These are phyloP conservation scores for Aspergillus proliferans DNA, from an alignment of 2,329 filamentous ascomycete species.

Conservation along the genomic window DNA sequence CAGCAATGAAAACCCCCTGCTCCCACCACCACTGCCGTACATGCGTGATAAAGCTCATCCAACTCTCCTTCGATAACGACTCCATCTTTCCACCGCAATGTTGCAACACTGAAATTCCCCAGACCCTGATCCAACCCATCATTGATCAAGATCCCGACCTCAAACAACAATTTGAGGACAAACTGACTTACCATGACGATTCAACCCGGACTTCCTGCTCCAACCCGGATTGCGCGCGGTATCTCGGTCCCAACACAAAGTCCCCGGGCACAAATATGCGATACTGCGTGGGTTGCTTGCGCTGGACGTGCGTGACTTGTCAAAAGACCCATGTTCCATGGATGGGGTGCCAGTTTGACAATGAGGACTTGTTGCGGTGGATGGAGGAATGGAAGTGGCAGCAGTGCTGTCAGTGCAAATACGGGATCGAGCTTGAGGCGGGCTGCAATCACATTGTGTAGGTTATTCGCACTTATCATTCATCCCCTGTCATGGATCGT, in stretches of 20 bases:
- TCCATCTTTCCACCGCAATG: conserved; percentile 23
- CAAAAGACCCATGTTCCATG: conserved; percentile 15
- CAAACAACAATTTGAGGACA: conserved; percentile 10
- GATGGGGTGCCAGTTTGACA: conserved; percentile 19
- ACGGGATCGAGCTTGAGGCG: conserved; percentile 35
- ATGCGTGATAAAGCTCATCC: conserved; percentile 15
- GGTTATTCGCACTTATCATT: conserved; percentile 2
- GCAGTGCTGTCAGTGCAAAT: conserved; percentile 66
- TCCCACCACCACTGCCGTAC: conserved; percentile 16
- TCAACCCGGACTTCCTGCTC: conserved; percentile 21
- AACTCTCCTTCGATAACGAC: conserved; percentile 13
- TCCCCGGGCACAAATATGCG: neutral
- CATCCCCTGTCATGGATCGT: neutral
- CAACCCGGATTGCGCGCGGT: conserved; percentile 14
- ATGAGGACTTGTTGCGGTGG: conserved; percentile 46
- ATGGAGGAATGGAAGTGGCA: conserved; percentile 67
- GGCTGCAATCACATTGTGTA: conserved; percentile 34
- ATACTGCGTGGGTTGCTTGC: too few species aligned
- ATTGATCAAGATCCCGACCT: conserved; percentile 4
- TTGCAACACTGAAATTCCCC: conserved; percentile 16
- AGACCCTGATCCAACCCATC: conserved; percentile 4
- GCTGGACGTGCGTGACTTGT: conserved; percentile 18
- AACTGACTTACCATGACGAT: conserved; percentile 18
- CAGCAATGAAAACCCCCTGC: conserved; percentile 7
- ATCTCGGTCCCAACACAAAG: conserved; percentile 15